Evolutionary conservation across 257 asterid species (phyloP), one percentile per base, ranked within the genome.

Genomic region (Fraxinus americana): DNA sequence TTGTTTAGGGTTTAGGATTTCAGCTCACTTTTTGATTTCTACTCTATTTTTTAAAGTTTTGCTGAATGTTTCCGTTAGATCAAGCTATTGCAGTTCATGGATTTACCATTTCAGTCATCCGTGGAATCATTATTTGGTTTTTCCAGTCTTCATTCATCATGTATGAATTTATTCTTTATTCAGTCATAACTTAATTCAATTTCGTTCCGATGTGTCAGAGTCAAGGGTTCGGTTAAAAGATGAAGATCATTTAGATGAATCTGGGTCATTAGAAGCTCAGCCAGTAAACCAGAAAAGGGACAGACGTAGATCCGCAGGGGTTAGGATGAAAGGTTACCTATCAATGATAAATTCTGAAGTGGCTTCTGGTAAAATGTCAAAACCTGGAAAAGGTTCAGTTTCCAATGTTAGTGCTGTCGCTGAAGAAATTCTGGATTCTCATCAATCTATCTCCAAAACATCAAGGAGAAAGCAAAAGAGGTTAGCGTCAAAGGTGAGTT

Each of bases 241-340:
- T 61, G 88, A 65, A 72, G 91, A 88, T 72, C 90, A 76, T 85
- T 87, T 78, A 67, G 93, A 87, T 84, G 96, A 92, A 87, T 86
- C 89, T 71, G 85, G 78, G 77, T 79, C 94, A 48, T 72, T 80
- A 39, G 94, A 86, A 83, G 81, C 84, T 83, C 80, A 65, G 77
- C 87, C 84, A 38, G 73, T 69, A 50, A 83, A 82, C 76, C 88
- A 68, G 66, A 81, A 67, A 78, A 89, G 85, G 78, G 96, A 85
- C 70, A 88, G 88, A 79, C 87, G 81, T 48, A 86, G 81, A 81
- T 78, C 82, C 54, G 63, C 83, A 4, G 93, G 90, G 71, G 86
- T 86, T 71, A 90, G 83, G 86, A 84, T 67, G 71, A 90, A 88
- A 87, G 87, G 84, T 61, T 85, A 83, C 76, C 91, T 80, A 63